phyloP scores from a whole-genome alignment of 257 asterid species.

The Striga asiatica region DNA sequence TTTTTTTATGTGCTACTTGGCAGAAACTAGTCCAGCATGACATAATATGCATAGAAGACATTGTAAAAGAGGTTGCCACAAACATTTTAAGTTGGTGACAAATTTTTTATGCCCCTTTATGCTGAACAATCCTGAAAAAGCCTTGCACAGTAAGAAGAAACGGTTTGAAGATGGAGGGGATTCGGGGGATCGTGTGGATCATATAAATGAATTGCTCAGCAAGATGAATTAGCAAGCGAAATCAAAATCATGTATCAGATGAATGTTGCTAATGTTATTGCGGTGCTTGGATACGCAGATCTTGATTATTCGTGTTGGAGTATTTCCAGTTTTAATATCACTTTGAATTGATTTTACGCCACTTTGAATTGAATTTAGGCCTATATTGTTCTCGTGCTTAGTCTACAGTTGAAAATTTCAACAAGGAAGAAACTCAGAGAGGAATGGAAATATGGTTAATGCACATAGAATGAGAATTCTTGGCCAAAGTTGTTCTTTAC shows the following conservation, averaged over 20 bases:
- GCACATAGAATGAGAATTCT: no score
- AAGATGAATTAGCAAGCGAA: conserved; percentile 62
- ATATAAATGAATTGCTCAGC: conserved; percentile 56
- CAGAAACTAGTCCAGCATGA: conserved; percentile 66
- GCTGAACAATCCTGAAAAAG: conserved; percentile 72
- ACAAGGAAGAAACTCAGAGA: no score
- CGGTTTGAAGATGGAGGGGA: conserved; percentile 81
- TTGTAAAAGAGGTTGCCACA: conserved; percentile 57
- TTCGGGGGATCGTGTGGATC: conserved; percentile 68
- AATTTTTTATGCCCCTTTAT: conserved; percentile 61
- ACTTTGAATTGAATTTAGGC: no score
- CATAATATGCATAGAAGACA: conserved; percentile 77
- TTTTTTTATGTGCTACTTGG: not conserved
- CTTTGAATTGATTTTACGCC: not conserved
- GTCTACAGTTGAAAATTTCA: no score
- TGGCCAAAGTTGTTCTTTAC: no score
- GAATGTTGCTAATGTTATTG: conserved; percentile 6
- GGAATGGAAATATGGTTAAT: no score
- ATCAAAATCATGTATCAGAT: not conserved
- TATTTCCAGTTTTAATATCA: not conserved
- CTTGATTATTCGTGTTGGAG: not conserved
- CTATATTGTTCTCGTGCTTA: no score
- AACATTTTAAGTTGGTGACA: conserved; percentile 54
- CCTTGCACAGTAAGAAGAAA: conserved; percentile 62
- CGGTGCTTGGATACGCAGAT: not conserved